These are phyloP conservation scores for Arachis stenosperma DNA, from an alignment of 306 rosid genomes.

Conservation along the genomic window DNA sequence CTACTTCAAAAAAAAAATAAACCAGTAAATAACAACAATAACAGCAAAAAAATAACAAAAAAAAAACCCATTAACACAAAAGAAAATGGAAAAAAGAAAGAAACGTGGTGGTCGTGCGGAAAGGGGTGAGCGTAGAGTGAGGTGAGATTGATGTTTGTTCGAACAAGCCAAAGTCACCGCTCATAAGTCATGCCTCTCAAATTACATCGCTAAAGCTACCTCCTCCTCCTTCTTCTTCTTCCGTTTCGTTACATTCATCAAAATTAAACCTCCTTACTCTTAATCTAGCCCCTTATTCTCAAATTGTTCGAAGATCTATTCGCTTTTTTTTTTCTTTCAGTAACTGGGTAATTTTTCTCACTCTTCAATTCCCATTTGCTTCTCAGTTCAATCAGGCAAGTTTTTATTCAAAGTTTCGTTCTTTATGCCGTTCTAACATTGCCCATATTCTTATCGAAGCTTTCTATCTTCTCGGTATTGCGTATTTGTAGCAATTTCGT, in stretches of 20 bases:
- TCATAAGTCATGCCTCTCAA: no score
- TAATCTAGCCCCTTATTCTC: neutral
- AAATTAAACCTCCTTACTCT: neutral
- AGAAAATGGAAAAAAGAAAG: neutral
- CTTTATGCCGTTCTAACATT: conserved; percentile 6
- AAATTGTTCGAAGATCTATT: neutral
- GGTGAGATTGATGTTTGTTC: neutral
- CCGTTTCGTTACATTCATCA: neutral
- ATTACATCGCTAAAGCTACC: neutral
- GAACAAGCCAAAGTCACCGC: neutral
- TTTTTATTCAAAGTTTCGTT: conserved; percentile 1
- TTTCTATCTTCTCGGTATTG: conserved; percentile 38
- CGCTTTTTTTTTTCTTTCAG: neutral
- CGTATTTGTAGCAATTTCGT: conserved; percentile 9
- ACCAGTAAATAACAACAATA: no score
- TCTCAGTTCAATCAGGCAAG: conserved; percentile 3
- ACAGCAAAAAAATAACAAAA: no score
- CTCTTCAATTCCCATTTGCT: neutral
- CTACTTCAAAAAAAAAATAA: no score
- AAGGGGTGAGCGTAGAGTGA: neutral
- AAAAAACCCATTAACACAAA: no score
- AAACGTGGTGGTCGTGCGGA: neutral
- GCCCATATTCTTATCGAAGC: neutral
- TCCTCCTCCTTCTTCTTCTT: neutral
- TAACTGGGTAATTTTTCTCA: conserved; percentile 26